Conservation (phyloP, 352 stramenopile species). For the Globisporangium spiculum region DNA sequence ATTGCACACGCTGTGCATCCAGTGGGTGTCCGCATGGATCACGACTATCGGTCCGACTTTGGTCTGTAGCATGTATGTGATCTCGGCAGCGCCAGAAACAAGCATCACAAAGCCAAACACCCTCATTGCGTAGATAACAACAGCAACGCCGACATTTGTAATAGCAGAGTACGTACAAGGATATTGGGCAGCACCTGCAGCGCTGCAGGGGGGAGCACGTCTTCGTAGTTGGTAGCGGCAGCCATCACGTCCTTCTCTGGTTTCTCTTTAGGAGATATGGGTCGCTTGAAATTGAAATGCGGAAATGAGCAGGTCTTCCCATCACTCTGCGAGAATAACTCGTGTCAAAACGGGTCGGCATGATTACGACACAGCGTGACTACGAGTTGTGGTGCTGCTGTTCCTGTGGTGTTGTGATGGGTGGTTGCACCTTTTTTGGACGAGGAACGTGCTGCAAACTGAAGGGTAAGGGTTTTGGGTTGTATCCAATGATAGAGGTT, state of each 20-base stretch:
- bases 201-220: constrained; percentile 35
- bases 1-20: background rate
- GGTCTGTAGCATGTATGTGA: background rate
- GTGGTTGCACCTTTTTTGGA: constrained; percentile 3
- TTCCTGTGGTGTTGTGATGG: constrained; percentile 1
- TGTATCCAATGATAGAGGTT: background rate
- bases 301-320: background rate
- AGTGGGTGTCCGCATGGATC: background rate
- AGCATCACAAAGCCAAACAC: no score
- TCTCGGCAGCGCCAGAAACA: no score
- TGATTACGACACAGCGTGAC: background rate
- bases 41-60: background rate
- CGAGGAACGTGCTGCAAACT: constrained; percentile 13
- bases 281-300: background rate
- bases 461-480: constrained; percentile 2
- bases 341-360: background rate
- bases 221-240: constrained; percentile 14
- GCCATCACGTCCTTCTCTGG: constrained; percentile 7
- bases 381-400: background rate
- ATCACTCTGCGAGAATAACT: background rate
- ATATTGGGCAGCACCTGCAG: constrained; percentile 61
- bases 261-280: background rate
- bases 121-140: background rate
- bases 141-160: background rate
- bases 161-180: constrained; percentile 26